A percentile compares a stretch with the other conserved stretches of the same genome.
Evolutionary conservation across 768 basidiomycete genomes (phyloP).

Genomic region (Artomyces pyxidatus): DNA sequence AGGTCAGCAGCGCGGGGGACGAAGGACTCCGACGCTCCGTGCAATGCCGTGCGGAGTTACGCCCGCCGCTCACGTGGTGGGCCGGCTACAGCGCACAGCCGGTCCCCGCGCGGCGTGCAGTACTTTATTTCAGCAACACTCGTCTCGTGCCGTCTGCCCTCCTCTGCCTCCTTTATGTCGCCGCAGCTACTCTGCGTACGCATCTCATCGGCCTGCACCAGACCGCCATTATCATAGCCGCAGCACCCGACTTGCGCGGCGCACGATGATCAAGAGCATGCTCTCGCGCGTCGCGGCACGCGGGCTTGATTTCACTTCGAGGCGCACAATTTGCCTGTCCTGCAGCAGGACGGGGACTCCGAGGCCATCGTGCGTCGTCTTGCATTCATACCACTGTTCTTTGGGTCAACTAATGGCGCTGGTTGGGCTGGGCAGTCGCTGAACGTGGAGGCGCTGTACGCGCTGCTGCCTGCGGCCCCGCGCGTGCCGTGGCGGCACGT

Average conservation of each 20-base stretch:
- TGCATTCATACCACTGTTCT: background rate
- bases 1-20: too few relatives aligned
- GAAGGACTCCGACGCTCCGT: background rate
- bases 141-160: background rate
- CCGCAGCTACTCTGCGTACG: background rate
- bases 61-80: background rate
- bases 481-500: conserved; percentile 17
- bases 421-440: conserved; percentile 16
- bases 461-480: conserved; percentile 15
- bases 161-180: background rate
- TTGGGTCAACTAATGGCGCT: too few relatives aligned
- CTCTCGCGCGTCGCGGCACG: background rate
- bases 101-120: background rate
- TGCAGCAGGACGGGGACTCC: background rate
- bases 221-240: background rate
- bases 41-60: background rate
- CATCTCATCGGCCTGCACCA: background rate
- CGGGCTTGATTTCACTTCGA: background rate
- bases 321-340: background rate
- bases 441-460: conserved; percentile 17
- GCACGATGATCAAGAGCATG: background rate
- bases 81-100: background rate
- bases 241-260: background rate
- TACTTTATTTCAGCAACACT: background rate
- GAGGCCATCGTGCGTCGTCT: background rate